Evolutionary conservation across 768 basidiomycete genomes (phyloP).

Genomic region (Amanita pseudoporphyria): DNA sequence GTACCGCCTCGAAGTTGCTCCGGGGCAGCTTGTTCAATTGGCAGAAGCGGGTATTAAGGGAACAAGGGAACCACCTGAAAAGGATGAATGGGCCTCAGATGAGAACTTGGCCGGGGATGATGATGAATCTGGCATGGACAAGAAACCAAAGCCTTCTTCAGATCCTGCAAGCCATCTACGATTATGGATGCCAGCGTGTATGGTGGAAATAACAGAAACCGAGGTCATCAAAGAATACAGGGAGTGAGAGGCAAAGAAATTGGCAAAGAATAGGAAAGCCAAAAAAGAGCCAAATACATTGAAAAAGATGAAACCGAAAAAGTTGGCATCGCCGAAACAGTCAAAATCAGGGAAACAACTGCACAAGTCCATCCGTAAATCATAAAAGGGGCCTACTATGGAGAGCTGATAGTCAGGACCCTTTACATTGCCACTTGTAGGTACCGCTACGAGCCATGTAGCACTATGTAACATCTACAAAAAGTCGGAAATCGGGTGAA

Average conservation of each 20-base stretch:
- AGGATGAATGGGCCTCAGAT: constrained; percentile 38
- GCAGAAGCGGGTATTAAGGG: too few relatives aligned
- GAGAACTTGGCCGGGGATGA: constrained; percentile 36
- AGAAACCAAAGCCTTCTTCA: constrained; percentile 28
- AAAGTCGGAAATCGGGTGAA: too few relatives aligned
- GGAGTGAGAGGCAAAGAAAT: constrained; percentile 35
- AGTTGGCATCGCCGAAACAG: constrained; percentile 6
- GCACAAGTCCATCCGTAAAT: too few relatives aligned
- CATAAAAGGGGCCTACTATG: too few relatives aligned
- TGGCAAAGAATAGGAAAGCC: constrained; percentile 38
- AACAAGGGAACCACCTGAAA: too few relatives aligned
- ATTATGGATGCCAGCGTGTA: too few relatives aligned
- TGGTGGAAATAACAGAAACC: constrained; percentile 57
- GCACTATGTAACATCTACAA: too few relatives aligned
- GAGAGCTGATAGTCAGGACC: too few relatives aligned
- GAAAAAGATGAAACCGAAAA: constrained; percentile 12
- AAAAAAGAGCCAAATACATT: constrained; percentile 8
- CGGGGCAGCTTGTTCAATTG: constrained; percentile 52
- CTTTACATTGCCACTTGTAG: too few relatives aligned
- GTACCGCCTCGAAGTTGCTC: constrained; percentile 71
- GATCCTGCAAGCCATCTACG: too few relatives aligned
- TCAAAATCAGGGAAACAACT: neutral
- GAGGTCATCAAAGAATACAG: constrained; percentile 54
- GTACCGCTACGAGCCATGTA: too few relatives aligned
- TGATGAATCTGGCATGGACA: constrained; percentile 16